Base-by-base conservation (phyloP, 257 asterid genomes). In the Coffea eugenioides region DNA sequence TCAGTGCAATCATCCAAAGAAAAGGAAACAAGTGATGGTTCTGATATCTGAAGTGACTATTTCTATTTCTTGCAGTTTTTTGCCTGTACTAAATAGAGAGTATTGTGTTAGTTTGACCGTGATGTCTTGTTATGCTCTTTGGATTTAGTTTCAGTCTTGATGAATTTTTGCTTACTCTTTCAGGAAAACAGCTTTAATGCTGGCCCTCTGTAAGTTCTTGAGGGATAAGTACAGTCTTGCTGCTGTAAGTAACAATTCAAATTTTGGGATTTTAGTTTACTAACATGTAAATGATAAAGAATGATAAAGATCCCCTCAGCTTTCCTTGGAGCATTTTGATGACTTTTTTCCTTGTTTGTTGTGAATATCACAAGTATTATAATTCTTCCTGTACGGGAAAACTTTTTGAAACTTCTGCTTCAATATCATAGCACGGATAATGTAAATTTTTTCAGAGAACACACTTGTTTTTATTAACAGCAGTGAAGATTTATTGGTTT, bases 211-310 rank as follows among this genome's bases (percentile, higher is more conserved):
- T 83, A 90, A 90, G 72, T 34, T 73, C 80, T 90, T 95, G 15
- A 92, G 97, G 85, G 98, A 93, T 81, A 89, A 87, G 79, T 95
- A 95, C 89, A 93, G 97, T 81, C 97, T 95, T 76, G 99, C 98
- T 54, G 98, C 97, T 85, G 98, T 95, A 88, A 59, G 97, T 88
- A 79, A 64, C 45, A 6, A 7, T n/a, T 25, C 25, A 27, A 5
- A 54, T 34, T 65, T 74, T 49, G 20, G 46, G 56, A 31, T 45
- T 45, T 34, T 51, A 14, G 52, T 45, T 52, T 51, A 5, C 15
- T n/a, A 48, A 52, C 14, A 18, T 51, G 73, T 57, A 66, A 45
- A 43, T 36, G 34, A 45, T 77, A 41, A 27, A 43, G 48, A 45
- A 43, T 36, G 34, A 45, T 77, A 41, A 43, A 43, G 48, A 8